Conservation (phyloP, 23 red algal species). For the Pyropia haitanensis region DNA sequence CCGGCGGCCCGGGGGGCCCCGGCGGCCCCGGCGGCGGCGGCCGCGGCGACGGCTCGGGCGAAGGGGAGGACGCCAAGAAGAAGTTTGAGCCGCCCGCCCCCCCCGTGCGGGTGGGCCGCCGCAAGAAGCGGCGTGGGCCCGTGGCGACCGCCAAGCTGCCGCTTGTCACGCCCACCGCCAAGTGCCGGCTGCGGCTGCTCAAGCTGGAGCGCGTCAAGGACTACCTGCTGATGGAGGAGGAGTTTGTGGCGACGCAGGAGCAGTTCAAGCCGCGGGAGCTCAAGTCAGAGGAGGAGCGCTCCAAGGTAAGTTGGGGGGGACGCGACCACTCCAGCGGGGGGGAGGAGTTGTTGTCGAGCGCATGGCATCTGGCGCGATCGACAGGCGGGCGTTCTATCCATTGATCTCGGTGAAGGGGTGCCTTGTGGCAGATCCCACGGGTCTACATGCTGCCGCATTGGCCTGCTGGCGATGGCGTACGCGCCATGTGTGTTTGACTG, state of each 20-base stretch:
- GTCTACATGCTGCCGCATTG: too few relatives aligned
- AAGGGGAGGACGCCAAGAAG: conserved; percentile 56
- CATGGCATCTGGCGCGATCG: too few relatives aligned
- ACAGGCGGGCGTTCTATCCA: too few relatives aligned
- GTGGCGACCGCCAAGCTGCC: conserved; percentile 74
- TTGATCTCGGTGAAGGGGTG: too few relatives aligned
- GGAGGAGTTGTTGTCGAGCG: too few relatives aligned
- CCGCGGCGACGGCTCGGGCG: conserved; percentile 37
- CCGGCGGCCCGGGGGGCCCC: conserved; percentile 19
- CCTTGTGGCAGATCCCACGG: too few relatives aligned
- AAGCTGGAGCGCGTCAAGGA: conserved; percentile 97
- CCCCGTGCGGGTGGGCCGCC: conserved; percentile 70
- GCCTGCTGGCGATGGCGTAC: too few relatives aligned
- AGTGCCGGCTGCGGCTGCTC: conserved; percentile 78
- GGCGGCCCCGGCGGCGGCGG: conserved; percentile 40
- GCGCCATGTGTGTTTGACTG: too few relatives aligned
- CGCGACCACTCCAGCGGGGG: too few relatives aligned
- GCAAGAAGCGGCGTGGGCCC: conserved; percentile 68
- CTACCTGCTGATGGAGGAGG: conserved; percentile 97
- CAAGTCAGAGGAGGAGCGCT: conserved; percentile 85
- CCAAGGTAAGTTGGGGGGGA: too few relatives aligned
- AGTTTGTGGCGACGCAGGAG: conserved; percentile 86
- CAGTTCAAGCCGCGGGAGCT: conserved; percentile 79
- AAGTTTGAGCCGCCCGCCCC: conserved; percentile 85
- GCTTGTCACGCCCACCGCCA: conserved; percentile 68